Base-by-base conservation (phyloP, 1,284 basidiomycete genomes). In the Ceratobasidium sp. region DNA sequence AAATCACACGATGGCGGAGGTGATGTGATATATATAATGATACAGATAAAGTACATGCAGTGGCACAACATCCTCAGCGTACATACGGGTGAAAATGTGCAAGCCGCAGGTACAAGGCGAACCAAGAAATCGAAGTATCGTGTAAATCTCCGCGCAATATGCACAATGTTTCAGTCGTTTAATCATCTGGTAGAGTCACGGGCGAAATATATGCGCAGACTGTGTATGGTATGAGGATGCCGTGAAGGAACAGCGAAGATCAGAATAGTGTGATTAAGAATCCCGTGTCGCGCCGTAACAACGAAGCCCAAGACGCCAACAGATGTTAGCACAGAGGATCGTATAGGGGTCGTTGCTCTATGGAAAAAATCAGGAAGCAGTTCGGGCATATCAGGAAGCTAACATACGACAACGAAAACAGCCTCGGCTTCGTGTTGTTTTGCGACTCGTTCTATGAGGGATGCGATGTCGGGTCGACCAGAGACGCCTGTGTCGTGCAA, bases 281-380 rank as follows among this genome's bases (percentile, higher is more conserved):
- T 70, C 67, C 28, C 56, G 67, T 28, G 67, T 70, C 16, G 67
- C 67, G 21, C 67, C 67, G 23, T 70, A 60, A 54, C 67, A 70
- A 18, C 67, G 42, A 30, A 70, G 67, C 28, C 67, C 67, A 25
- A 70, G 67, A 23, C 67, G 67, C 67, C 67, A 70, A 44, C 67
- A 70, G 30, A 70, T 70, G 67, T 70, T 70, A 51, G 67, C 67
- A n/a, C 67, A 70, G 30, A 70, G 56, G 46, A 59, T 70, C 11
- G 67, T 70, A 42, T 70, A 70, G 9, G 67, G 67, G 38, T 70
- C 67, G 18, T 70, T 70, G 56, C 67, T 70, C 67, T 70, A 51
- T 16, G 23, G n/a, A 40, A 3, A 23, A 7, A 28, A 38, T 70
- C 42, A 70, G 23, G 28, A 54, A 70, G 14, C 9, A 38, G 4